Evolutionary conservation across 2,329 filamentous ascomycete species (phyloP), one percentile per base, ranked within the genome.

Genomic region (Sporothrix pallida): DNA sequence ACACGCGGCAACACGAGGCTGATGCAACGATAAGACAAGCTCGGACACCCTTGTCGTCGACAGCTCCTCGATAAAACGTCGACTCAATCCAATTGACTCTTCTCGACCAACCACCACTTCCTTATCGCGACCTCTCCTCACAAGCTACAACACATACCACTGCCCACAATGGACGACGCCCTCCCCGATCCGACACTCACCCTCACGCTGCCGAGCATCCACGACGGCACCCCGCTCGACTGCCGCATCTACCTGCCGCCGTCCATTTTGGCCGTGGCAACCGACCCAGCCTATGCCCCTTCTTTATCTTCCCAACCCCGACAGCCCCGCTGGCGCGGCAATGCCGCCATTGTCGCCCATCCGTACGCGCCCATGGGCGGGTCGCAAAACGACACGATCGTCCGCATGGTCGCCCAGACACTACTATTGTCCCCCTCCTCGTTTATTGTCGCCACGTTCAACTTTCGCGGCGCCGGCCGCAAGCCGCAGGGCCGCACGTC

Each of bases 281-380:
- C 62, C 12, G 60, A n/a, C 42, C 31, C 31, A 7, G 31, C 31
- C 4, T 5, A 37, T 37, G n/a, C 17, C 69, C 71, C 81, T 56
- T 78, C 82, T 5, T 26, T 65, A n/a, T n/a, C 50, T 26, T 54
- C 71, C 13, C 5, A 63, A 12, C 4, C 58, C 13, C 79, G 79
- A 50, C 77, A 48, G 79, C 79, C 80, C 44, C 77, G 80, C 70
- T 88, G 87, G 87, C 79, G 77, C 58, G 83, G 82, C 68, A 83
- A 89, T 76, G 86, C 85, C 17, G 88, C 87, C 63, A 85, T 97
- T 3, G 84, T 98, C 54, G 95, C 95, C 13, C 96, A 98, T 81
- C 95, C 96, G 0, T 98, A 98, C 80, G 94, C 93, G 48, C 91
- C 93, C 0, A 84, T 98, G 70, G 96, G 96, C 4, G 96, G 95